Conservation (phyloP, 768 basidiomycete genomes). For the Collybia mongolica region DNA sequence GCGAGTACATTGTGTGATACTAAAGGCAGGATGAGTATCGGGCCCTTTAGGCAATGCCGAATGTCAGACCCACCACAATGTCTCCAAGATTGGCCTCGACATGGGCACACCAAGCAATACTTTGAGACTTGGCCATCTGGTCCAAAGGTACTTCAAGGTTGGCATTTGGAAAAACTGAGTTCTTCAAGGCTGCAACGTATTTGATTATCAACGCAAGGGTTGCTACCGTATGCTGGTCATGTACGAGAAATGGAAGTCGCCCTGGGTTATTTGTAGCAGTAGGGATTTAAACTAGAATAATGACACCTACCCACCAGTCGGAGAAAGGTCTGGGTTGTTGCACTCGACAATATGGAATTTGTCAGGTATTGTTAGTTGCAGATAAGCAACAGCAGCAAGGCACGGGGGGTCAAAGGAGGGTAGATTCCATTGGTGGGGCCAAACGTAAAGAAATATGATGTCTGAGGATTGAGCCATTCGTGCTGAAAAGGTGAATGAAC, state of each 20-base stretch:
- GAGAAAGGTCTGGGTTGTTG: slow-evolving; percentile 69
- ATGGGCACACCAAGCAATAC: slow-evolving; percentile 64
- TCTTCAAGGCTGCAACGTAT: slow-evolving; percentile 56
- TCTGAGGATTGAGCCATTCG: slow-evolving; percentile 8
- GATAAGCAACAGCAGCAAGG: slow-evolving; percentile 62
- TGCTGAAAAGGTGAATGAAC: background rate
- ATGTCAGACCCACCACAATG: slow-evolving; percentile 54
- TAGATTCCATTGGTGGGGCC: slow-evolving; percentile 66
- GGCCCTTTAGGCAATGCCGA: background rate
- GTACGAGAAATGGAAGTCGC: slow-evolving; percentile 68
- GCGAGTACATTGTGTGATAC: slow-evolving; percentile 65
- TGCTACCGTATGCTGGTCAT: slow-evolving; percentile 50
- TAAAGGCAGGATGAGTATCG: slow-evolving; percentile 23
- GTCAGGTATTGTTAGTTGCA: slow-evolving; percentile 70
- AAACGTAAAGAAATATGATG: slow-evolving; percentile 53
- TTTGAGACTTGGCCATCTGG: slow-evolving; percentile 48
- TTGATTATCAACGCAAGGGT: slow-evolving; percentile 62
- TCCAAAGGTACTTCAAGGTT: slow-evolving; percentile 51
- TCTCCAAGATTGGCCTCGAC: slow-evolving; percentile 66
- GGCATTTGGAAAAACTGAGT: slow-evolving; percentile 22
- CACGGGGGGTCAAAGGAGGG: slow-evolving; percentile 68
- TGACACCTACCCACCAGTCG: slow-evolving; percentile 55
- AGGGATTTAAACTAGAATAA: slow-evolving; percentile 3
- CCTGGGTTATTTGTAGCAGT: slow-evolving; percentile 37
- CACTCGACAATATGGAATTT: slow-evolving; percentile 61